Evolutionary conservation across 768 basidiomycete species (phyloP), one percentile per base, ranked within the genome.

Genomic region (Boletus coccyginus): DNA sequence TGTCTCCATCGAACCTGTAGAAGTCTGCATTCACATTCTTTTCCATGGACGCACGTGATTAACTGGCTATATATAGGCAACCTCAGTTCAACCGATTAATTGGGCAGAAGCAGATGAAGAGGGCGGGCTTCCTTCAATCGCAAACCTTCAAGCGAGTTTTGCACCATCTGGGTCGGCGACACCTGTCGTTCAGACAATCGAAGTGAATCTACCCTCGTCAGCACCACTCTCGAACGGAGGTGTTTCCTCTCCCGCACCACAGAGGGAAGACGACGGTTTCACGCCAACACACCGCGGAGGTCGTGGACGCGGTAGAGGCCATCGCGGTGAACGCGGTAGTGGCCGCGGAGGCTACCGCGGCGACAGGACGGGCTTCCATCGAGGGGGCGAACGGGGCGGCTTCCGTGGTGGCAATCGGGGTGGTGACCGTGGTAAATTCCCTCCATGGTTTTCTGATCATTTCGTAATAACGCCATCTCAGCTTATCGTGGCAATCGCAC

Each of bases 41-140:
- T 36, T 33, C 0, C 29, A 17, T 16, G 31, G 6, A 32, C 16
- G 4, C 35, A 38, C 8, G 19, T 40, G 29, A 39, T 46, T 57
- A 12, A 70, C 47, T 24, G 0, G 12, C 19, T 19, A n/a, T 21
- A 14, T 11, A n/a, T 38, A 70, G 69, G 40, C 59, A 0, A 55
- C 50, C 35, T 62, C 69, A 10, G 32, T 59, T 27, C 71, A 66
- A n/a, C 73, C 82, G 29, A 78, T 93, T 53, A 87, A 93, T 70
- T 93, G 92, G 91, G 88, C 91, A 16, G 70, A 71, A 39, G 85
- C 83, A 41, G 89, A 91, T 53, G 88, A 90, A n/a, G 87, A 87
- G 59, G 82, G 78, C 17, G 89, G 81, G 7, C 81, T 93, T 16
- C 91, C 92, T n/a, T 77, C 88, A 1, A 87, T 94, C 49, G 84